phyloP scores from a whole-genome alignment of 2,329 filamentous ascomycete species.

The Penicillium sp. region DNA sequence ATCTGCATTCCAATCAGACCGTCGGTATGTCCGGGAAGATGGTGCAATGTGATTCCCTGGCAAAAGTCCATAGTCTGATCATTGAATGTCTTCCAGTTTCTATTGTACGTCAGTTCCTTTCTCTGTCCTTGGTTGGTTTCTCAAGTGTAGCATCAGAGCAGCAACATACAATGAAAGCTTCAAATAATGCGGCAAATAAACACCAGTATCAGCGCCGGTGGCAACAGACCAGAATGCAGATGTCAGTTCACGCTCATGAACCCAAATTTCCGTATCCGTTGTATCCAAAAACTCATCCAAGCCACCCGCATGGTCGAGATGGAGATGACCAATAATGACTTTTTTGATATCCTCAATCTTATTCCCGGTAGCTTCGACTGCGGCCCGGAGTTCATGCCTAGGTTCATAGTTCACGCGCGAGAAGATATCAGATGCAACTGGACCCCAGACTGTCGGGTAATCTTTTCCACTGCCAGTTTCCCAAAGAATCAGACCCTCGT shows the following conservation, averaged over 20 bases:
- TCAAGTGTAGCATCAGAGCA: too few species aligned
- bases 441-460: too few species aligned
- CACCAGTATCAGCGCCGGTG: slow-evolving; percentile 38
- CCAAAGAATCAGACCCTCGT: too few species aligned
- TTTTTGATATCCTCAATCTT: slow-evolving; percentile 45
- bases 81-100: too few species aligned
- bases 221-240: slow-evolving; percentile 44
- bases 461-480: too few species aligned
- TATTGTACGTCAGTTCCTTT: too few species aligned
- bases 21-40: too few species aligned
- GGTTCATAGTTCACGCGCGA: slow-evolving; percentile 32
- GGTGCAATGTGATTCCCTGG: too few species aligned
- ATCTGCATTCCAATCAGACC: too few species aligned
- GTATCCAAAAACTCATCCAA: slow-evolving; percentile 43
- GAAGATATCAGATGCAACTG: slow-evolving; percentile 33
- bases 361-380: slow-evolving; percentile 37
- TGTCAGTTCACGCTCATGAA: slow-evolving; percentile 46
- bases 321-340: slow-evolving; percentile 45
- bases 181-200: slow-evolving; percentile 38
- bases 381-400: slow-evolving; percentile 31
- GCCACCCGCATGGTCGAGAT: slow-evolving; percentile 47
- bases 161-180: too few species aligned
- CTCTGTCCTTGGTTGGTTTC: too few species aligned
- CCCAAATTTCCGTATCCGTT: slow-evolving; percentile 41
- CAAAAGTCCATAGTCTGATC: too few species aligned